Base-by-base conservation (phyloP, 305 asterid genomes). In the Nicotiana rustica region DNA sequence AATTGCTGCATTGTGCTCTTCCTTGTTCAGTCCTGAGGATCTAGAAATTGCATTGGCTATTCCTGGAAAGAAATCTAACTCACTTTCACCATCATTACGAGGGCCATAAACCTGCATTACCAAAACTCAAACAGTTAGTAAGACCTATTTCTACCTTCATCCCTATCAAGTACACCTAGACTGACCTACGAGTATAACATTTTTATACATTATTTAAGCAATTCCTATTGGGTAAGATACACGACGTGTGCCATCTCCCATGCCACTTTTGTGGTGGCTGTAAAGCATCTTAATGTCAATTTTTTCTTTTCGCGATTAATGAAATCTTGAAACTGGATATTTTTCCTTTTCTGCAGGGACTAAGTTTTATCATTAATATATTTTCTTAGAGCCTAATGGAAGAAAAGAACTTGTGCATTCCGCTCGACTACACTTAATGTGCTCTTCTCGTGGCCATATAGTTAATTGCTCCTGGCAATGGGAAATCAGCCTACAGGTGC, bases 101-200 rank as follows among this genome's bases (percentile, higher is more conserved):
- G 99, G 98, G 17, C 99, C 99, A 38, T 96, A 94, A 41, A 95
- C 85, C 99, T 95, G 92, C 89, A 92, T 21, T 41, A 1, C 56
- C 78, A 19, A 15, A 56, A 29, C 71, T 49, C 62, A 56, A 7
- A 13, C n/a, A 31, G 15, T 49, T n/a, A 5, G 10, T 44, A 15
- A 41, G 49, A 41, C 49, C 6, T 61, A 60, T 19, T 6, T 14
- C 52, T 52, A 18, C 14, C 57, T 17, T 14, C 12, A 19, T 29
- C 67, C 52, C 19, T 33, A 18, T 36, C 15, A 7, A 14, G 67
- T 52, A 25, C 17, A 21, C 18, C 67, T 12, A 15, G 49, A 0
- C 8, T 18, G 68, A 31, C 35, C n/a, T 0, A 5, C 1, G 6
- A 21, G 61, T 2, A 60, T 2, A 4, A 56, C 69, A 13, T 59